These are phyloP conservation scores for Fusarium citri DNA, from an alignment of 2,329 filamentous ascomycete species.

Conservation along the genomic window DNA sequence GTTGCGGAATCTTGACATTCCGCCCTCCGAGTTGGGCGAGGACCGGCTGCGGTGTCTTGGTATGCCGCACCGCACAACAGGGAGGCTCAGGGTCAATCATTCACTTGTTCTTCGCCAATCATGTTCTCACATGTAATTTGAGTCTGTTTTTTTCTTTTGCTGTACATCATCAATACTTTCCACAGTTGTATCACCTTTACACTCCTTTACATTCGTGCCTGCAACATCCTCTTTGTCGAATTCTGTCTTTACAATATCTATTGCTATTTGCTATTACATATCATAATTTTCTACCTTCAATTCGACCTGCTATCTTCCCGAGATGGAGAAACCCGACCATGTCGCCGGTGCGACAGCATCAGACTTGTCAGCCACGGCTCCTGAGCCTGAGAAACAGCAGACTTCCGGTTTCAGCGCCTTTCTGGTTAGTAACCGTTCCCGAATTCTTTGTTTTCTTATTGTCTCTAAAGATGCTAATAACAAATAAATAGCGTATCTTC, in stretches of 20 bases:
- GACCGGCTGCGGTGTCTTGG: not conserved
- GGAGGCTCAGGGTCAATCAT: not conserved
- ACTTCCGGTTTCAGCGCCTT: not conserved
- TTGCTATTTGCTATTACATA: not conserved
- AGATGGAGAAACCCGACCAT: not conserved
- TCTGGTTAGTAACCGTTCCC: not conserved
- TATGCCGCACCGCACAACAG: not conserved
- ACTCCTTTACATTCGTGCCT: not conserved
- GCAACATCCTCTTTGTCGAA: not conserved
- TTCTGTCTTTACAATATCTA: not conserved
- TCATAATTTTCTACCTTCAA: fast-evolving
- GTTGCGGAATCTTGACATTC: not conserved
- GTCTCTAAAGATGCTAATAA: not conserved
- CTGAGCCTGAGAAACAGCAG: not conserved
- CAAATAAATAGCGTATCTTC: not conserved
- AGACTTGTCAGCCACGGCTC: not conserved
- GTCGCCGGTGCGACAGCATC: not conserved
- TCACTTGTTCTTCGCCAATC: not conserved
- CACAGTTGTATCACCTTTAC: not conserved
- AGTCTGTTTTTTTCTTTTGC: not conserved
- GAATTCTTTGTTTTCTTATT: too few relatives aligned
- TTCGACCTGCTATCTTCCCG: not conserved
- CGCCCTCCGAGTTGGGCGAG: not conserved
- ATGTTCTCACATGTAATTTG: not conserved
- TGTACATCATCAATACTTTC: not conserved